A percentile compares a stretch with the other conserved stretches of the same genome.
phyloP scores from a whole-genome alignment of 1,284 basidiomycete species.

The Porogramme epimiltina region DNA sequence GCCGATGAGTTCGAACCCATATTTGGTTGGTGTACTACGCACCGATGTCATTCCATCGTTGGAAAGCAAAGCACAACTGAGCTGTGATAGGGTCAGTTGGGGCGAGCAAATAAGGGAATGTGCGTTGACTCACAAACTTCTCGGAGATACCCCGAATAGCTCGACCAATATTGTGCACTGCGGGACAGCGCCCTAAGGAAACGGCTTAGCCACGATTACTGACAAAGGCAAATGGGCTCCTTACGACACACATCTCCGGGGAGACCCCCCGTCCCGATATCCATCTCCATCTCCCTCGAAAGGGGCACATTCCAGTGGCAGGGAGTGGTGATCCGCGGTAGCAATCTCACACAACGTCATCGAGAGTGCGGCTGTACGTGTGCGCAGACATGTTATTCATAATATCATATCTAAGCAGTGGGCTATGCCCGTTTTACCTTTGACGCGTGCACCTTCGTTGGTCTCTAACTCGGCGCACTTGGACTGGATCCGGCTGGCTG shows the following conservation, averaged over 20 bases:
- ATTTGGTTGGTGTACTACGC: not conserved
- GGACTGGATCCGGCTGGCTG: conserved; percentile 45
- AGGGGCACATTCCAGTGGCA: conserved; percentile 64
- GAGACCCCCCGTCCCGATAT: conserved; percentile 1
- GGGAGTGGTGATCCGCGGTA: conserved; percentile 64
- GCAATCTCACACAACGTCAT: conserved; percentile 78
- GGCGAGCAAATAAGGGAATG: not conserved
- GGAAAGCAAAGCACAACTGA: conserved; percentile 73
- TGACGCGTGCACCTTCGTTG: conserved; percentile 59
- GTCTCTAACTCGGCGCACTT: conserved; percentile 60
- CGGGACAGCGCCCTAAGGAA: conserved; percentile 62
- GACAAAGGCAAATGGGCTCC: not conserved
- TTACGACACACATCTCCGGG: conserved; percentile 32
- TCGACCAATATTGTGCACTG: conserved; percentile 81
- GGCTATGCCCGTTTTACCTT: conserved; percentile 33
- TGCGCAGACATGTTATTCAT: not conserved
- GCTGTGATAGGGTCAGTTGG: conserved; percentile 39
- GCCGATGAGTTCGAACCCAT: not conserved
- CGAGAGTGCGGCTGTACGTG: conserved; percentile 60
- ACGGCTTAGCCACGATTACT: not conserved
- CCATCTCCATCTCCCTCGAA: conserved; percentile 30
- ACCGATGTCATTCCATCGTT: conserved; percentile 74
- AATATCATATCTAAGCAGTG: not conserved
- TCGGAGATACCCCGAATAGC: conserved; percentile 78
- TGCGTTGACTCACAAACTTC: conserved; percentile 51